Evolutionary conservation across 2,329 filamentous ascomycete species (phyloP), one percentile per base, ranked within the genome.

Genomic region (Sarocladium strictum): DNA sequence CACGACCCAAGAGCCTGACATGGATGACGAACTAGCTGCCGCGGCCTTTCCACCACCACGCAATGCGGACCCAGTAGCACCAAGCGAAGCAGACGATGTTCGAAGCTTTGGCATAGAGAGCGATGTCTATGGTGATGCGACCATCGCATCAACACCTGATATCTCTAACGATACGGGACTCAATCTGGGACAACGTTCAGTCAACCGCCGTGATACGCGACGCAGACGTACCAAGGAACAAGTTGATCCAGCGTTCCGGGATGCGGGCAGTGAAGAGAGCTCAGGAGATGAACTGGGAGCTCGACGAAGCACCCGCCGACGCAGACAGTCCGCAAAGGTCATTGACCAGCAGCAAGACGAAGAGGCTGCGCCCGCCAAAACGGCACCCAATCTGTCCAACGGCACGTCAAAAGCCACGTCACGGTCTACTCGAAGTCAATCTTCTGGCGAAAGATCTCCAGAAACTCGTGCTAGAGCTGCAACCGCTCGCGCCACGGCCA

Each of bases 51-150:
- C 60, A 23, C 60, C 54, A 6, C 58, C 57, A 3, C 50, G 33
- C 0, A 55, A 35, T 26, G 27, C 11, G 17, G 41, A 53, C 32
- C 53, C 53, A 15, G 19, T 32, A 3, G 27, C 49, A 6, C 19
- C 49, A 37, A 64, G 61, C 53, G 68, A 69, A 12, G 56, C 54
- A 14, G 68, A 68, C 38, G 70, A 69, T 53, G 58, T 59, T 14
- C 63, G 67, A 21, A 71, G 69, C 52, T 72, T 72, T 59, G 62
- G 54, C 2, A 62, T 68, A 27, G 70, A 72, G 56, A 69, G 64
- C 52, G 67, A 70, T 50, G 66, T 61, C 43, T 72, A 65, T 55
- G 67, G 63, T 26, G 64, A 71, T 58, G 70, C 70, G n/a, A 67
- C 65, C 56, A 70, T 72, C 63, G 62, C 55, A 51, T 67, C 66